phyloP scores from a whole-genome alignment of 768 basidiomycete genomes.

The Mycena galopus region DNA sequence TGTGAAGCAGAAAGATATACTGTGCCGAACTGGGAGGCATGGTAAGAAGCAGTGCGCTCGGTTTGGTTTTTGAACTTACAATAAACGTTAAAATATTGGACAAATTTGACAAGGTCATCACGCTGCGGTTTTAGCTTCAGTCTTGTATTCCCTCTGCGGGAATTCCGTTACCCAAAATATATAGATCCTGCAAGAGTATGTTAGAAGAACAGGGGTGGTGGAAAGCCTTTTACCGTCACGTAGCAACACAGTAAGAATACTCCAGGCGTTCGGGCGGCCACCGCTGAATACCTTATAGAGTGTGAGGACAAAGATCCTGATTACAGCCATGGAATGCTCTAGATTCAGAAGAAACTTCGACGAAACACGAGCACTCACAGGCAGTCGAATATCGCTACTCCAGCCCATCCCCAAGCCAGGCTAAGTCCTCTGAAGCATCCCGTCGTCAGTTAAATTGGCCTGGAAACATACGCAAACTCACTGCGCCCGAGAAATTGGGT shows the following conservation, averaged over 20 bases:
- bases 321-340: not conserved
- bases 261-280: not conserved
- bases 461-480: not conserved
- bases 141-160: not conserved
- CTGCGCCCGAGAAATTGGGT: slow-evolving; percentile 11
- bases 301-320: slow-evolving; percentile 30
- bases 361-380: not conserved
- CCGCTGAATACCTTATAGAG: slow-evolving; percentile 19
- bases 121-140: not conserved
- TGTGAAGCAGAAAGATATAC: slow-evolving; percentile 7
- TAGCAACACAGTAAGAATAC: slow-evolving; percentile 23
- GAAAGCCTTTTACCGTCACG: slow-evolving; percentile 21
- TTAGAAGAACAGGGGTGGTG: not conserved
- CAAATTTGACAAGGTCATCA: slow-evolving; percentile 26
- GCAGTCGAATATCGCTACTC: slow-evolving; percentile 28
- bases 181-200: slow-evolving; percentile 11
- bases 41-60: not conserved
- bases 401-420: slow-evolving; percentile 27
- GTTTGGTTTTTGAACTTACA: slow-evolving; percentile 1
- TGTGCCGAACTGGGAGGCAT: slow-evolving; percentile 9
- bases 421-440: not conserved
- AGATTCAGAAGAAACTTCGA: too few species aligned
- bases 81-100: slow-evolving; percentile 32
- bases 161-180: slow-evolving; percentile 29
- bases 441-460: not conserved